A percentile compares a stretch with the other conserved stretches of the same genome.
phyloP scores from a whole-genome alignment of 2,329 filamentous ascomycete species.

The Verticillium nonalfalfae region DNA sequence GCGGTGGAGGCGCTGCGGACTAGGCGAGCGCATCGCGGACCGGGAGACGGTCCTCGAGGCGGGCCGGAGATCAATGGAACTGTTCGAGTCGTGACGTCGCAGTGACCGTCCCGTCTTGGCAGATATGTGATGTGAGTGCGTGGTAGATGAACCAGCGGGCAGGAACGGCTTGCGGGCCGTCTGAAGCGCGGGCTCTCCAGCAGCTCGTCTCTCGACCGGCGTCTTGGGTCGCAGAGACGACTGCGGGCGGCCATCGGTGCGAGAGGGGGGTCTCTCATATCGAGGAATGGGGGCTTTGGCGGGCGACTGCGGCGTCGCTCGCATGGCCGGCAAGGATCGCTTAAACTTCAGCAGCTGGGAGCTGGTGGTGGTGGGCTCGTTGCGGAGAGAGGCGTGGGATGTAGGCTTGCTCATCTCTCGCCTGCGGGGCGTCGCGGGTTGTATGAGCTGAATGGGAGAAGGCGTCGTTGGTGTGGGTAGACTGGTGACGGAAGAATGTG shows the following conservation, averaged over 20 bases:
- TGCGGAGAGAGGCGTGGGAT: slow-evolving; percentile 47
- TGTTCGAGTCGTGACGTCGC: slow-evolving; percentile 78
- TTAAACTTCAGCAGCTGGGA: slow-evolving; percentile 60
- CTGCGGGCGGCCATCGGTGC: slow-evolving; percentile 44
- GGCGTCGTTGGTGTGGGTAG: slow-evolving; percentile 55
- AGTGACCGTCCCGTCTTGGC: slow-evolving; percentile 66
- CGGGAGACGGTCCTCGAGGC: slow-evolving; percentile 52
- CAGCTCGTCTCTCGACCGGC: slow-evolving; percentile 54
- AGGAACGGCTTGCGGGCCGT: slow-evolving; percentile 66
- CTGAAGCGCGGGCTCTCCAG: slow-evolving; percentile 44
- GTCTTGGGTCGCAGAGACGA: slow-evolving; percentile 60
- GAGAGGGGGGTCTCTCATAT: slow-evolving; percentile 54
- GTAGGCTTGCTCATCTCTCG: slow-evolving; percentile 51
- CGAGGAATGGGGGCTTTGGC: slow-evolving; percentile 41
- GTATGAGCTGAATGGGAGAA: slow-evolving; percentile 45
- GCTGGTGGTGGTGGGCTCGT: slow-evolving; percentile 58
- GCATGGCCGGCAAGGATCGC: slow-evolving; percentile 57
- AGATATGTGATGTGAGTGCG: slow-evolving; percentile 71
- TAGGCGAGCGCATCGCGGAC: slow-evolving; percentile 53
- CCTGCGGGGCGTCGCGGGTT: slow-evolving; percentile 54
- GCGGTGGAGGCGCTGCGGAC: slow-evolving; percentile 43
- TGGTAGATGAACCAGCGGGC: slow-evolving; percentile 66
- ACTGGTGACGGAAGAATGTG: slow-evolving; percentile 62
- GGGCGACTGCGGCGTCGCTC: slow-evolving; percentile 38
- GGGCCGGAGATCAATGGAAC: slow-evolving; percentile 51